These are phyloP conservation scores for Boletus rubroflammeus DNA, from an alignment of 768 basidiomycete genomes.

Conservation along the genomic window DNA sequence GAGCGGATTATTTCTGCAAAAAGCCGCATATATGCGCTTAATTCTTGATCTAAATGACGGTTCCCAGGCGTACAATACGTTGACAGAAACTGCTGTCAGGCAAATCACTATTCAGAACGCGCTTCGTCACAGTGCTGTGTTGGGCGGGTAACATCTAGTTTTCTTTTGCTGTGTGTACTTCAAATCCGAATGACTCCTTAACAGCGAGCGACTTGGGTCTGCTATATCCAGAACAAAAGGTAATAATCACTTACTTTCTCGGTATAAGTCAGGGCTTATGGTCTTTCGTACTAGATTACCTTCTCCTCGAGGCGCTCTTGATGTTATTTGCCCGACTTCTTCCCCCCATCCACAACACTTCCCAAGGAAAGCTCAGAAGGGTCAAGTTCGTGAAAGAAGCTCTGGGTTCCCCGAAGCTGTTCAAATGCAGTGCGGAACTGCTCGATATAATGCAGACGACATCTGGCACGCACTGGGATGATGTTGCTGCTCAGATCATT, in stretches of 20 bases:
- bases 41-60: conserved; percentile 12
- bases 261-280: not conserved
- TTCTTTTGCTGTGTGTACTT: not conserved
- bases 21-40: conserved; percentile 29
- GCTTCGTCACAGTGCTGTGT: conserved; percentile 39
- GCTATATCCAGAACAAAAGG: conserved; percentile 49
- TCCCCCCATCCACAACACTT: conserved; percentile 39
- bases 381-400: conserved; percentile 50
- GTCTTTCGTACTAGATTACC: conserved; percentile 40
- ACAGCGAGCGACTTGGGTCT: conserved; percentile 45
- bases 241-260: conserved; percentile 14
- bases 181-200: not conserved
- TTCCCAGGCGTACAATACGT: conserved; percentile 48
- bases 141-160: conserved; percentile 46
- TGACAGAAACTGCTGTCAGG: conserved; percentile 45
- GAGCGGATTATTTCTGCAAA: conserved; percentile 7
- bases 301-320: conserved; percentile 54
- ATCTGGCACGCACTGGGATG: conserved; percentile 49
- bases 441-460: conserved; percentile 40
- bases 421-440: conserved; percentile 38
- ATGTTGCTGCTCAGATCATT: conserved; percentile 45
- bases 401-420: conserved; percentile 38
- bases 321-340: conserved; percentile 55
- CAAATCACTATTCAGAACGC: conserved; percentile 42
- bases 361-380: conserved; percentile 36